Evolutionary conservation across 805 yeast genomes (phyloP).

Genomic region (Candida sakaeoensis): DNA sequence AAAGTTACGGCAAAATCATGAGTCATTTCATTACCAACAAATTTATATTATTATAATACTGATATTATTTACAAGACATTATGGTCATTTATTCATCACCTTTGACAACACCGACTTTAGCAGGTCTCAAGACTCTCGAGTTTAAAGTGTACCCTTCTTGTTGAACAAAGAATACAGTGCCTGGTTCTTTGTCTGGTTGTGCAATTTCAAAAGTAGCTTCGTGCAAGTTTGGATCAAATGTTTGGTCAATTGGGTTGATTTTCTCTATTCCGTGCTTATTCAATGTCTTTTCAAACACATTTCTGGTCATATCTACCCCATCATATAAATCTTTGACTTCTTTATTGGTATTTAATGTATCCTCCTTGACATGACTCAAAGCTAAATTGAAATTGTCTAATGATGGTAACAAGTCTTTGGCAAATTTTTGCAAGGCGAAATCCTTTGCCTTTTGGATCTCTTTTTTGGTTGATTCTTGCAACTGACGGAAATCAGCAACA

Average conservation of each 20-base stretch:
- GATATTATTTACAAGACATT: constrained; percentile 1
- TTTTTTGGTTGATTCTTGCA: constrained; percentile 85
- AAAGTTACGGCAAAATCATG: neutral
- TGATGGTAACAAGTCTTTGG: constrained; percentile 84
- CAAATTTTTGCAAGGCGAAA: constrained; percentile 88
- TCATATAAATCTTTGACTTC: constrained; percentile 76
- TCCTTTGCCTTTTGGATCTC: constrained; percentile 85
- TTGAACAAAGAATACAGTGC: constrained; percentile 89
- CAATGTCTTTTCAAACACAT: constrained; percentile 80
- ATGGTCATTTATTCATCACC: constrained; percentile 18
- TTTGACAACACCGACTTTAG: constrained; percentile 92
- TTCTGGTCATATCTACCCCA: constrained; percentile 88
- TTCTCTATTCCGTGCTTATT: constrained; percentile 74
- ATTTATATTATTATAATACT: neutral
- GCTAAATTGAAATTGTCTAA: constrained; percentile 90
- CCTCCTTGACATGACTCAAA: constrained; percentile 63
- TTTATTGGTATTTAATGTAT: constrained; percentile 51
- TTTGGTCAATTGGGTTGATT: constrained; percentile 79
- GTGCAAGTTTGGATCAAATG: constrained; percentile 86
- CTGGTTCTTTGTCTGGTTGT: constrained; percentile 84
- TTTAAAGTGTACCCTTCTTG: constrained; percentile 85
- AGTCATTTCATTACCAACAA: neutral
- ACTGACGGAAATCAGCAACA: constrained; percentile 87
- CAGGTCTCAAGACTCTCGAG: constrained; percentile 87
- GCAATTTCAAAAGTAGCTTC: constrained; percentile 90